phyloP scores from a whole-genome alignment of 768 basidiomycete species.

The Mycena olivaceomarginata region DNA sequence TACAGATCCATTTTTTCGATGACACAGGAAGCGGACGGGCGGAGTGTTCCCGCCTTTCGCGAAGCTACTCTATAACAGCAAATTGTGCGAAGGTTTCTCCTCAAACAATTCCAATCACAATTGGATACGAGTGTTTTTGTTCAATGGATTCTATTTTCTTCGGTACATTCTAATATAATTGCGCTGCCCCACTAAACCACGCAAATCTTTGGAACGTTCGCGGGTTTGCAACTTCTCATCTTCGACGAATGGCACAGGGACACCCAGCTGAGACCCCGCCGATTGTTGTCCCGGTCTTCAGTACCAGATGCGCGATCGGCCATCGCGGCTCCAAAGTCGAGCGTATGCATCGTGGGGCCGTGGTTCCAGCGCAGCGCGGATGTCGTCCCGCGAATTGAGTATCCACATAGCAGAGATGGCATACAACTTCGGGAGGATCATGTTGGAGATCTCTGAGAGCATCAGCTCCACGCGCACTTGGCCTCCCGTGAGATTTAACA shows the following conservation, averaged over 20 bases:
- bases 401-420: constrained; percentile 19
- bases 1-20: too few relatives aligned
- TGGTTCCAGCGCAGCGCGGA: not conserved
- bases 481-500: not conserved
- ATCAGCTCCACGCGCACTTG: not conserved
- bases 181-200: not conserved
- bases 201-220: not conserved
- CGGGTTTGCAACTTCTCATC: not conserved
- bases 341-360: not conserved
- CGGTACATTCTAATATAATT: not conserved
- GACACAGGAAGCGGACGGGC: too few relatives aligned
- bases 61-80: too few relatives aligned
- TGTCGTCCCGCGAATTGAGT: not conserved
- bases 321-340: not conserved
- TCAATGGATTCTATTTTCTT: too few relatives aligned
- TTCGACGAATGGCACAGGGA: not conserved
- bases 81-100: too few relatives aligned
- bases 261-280: not conserved
- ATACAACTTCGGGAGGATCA: constrained; percentile 5
- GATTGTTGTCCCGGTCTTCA: not conserved
- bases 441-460: constrained; percentile 4
- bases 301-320: not conserved
- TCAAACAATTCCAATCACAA: too few relatives aligned
- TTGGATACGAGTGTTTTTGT: too few relatives aligned
- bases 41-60: too few relatives aligned